Evolutionary conservation across 1,139 yeast species (phyloP), one percentile per base, ranked within the genome.

Genomic region (Yamadazyma epiphylla): DNA sequence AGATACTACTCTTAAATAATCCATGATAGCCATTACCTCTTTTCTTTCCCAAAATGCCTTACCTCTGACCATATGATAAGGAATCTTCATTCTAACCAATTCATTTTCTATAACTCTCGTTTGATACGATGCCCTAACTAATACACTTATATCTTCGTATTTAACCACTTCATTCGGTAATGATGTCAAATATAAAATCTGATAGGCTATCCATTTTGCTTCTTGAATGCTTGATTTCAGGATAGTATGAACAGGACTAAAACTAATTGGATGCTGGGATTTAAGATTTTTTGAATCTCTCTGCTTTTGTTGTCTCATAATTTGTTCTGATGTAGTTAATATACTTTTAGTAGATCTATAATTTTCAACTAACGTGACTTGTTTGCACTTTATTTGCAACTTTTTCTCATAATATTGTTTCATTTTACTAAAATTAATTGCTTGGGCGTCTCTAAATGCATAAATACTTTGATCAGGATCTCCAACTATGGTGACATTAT

Each of bases 381-480:
- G 21, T 4, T 45, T 36, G 8, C 64, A 51, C 1, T 44, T 36
- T 17, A 27, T 27, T 20, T 22, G 8, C 55, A 36, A 22, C 53
- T 5, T 34, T 9, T 10, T 26, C 56, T 36, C 59, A 41, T 74
- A 83, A 34, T 64, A 55, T 0, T 54, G 47, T 22, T 55, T 53
- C 88, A 91, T 79, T 9, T 64, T 62, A 22, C 57, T 58, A 45
- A 91, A 86, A 46, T 86, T 88, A 11, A 64, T 61, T 0, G 81
- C 67, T 25, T 78, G 77, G 0, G 97, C 96, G 44, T 84, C 79
- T 39, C 98, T 65, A 43, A 89, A 89, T 1, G 81, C 87, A 51
- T 91, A 91, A 17, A 91, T 91, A 48, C 95, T 81, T 54, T 91
- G 97, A 55, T 91, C 96, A 0, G 96, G 95, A 47, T 91, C 98